These are phyloP conservation scores for Theileria equi DNA, from an alignment of 169 alveolate species.

Conservation along the genomic window DNA sequence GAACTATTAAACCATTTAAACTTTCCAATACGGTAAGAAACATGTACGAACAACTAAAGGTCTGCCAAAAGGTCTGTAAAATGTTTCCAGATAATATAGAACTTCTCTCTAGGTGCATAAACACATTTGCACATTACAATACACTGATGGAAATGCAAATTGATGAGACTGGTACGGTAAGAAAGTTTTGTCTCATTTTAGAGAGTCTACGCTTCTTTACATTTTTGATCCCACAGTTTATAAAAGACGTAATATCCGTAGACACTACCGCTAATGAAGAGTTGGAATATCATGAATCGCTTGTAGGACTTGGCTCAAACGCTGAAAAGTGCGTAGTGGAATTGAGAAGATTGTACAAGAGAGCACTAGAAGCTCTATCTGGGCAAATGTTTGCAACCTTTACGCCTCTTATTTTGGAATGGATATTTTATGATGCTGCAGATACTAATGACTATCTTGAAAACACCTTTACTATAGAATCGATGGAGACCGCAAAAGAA, in stretches of 20 bases:
- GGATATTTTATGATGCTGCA: too few species aligned
- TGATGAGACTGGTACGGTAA: background rate
- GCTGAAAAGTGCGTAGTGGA: constrained; percentile 28
- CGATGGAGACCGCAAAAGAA: too few species aligned
- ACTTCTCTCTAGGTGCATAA: constrained; percentile 13
- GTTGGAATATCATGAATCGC: background rate
- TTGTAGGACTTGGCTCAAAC: constrained; percentile 3
- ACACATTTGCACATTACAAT: constrained; percentile 1
- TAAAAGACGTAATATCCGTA: background rate
- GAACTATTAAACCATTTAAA: too few species aligned
- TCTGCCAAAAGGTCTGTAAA: too few species aligned
- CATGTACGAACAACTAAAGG: too few species aligned
- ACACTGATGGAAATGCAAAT: constrained; percentile 9
- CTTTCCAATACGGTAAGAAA: too few species aligned
- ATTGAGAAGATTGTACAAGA: background rate
- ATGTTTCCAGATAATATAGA: too few species aligned
- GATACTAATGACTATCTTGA: too few species aligned
- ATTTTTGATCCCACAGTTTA: background rate
- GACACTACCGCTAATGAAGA: background rate
- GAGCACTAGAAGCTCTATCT: background rate
- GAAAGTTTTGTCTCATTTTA: constrained; percentile 8
- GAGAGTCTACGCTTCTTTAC: constrained; percentile 15
- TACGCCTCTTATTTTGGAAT: too few species aligned
- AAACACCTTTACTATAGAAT: too few species aligned
- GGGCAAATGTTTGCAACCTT: too few species aligned